Percentiles rank a stretch among this genome's conserved stretches.
Evolutionary conservation across 2,329 filamentous ascomycete species (phyloP).

Genomic region (Ophiostoma himal-ulmi): DNA sequence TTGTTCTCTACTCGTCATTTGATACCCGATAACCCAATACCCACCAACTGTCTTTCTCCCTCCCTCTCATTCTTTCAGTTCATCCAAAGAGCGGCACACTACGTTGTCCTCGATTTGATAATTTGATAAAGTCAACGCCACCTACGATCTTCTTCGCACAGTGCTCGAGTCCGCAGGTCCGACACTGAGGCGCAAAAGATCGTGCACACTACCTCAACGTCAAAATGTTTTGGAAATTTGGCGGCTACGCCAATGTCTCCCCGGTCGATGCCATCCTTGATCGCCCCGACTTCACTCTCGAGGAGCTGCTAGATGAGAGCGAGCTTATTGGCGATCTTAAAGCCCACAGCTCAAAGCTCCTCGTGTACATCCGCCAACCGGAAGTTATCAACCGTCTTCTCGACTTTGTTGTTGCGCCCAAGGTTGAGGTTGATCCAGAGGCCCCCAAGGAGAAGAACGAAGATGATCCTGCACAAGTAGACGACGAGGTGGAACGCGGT

Average conservation of each 20-base stretch:
- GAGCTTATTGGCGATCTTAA: constrained; percentile 97
- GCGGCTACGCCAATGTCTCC: constrained; percentile 95
- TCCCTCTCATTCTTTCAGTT: not conserved
- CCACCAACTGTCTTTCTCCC: not conserved
- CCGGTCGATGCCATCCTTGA: constrained; percentile 95
- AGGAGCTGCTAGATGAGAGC: constrained; percentile 92
- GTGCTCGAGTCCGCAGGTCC: constrained; percentile 17
- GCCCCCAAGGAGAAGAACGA: constrained; percentile 28
- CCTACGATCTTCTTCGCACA: constrained; percentile 10
- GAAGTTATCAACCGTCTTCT: constrained; percentile 77
- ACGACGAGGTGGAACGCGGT: constrained; percentile 36
- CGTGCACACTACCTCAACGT: constrained; percentile 23
- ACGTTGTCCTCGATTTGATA: not conserved
- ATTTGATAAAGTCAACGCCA: not conserved
- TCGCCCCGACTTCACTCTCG: constrained; percentile 89
- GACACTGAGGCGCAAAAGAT: constrained; percentile 18
- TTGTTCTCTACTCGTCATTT: not conserved
- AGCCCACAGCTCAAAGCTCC: constrained; percentile 94
- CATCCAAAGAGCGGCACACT: not conserved
- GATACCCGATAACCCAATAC: not conserved
- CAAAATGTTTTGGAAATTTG: constrained; percentile 99
- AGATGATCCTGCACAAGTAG: constrained; percentile 28
- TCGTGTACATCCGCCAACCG: constrained; percentile 89
- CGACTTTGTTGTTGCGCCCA: constrained; percentile 83
- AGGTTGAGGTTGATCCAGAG: constrained; percentile 41